Evolutionary conservation across 1,284 basidiomycete species (phyloP), one percentile per base, ranked within the genome.

Genomic region (Tilletia horrida): DNA sequence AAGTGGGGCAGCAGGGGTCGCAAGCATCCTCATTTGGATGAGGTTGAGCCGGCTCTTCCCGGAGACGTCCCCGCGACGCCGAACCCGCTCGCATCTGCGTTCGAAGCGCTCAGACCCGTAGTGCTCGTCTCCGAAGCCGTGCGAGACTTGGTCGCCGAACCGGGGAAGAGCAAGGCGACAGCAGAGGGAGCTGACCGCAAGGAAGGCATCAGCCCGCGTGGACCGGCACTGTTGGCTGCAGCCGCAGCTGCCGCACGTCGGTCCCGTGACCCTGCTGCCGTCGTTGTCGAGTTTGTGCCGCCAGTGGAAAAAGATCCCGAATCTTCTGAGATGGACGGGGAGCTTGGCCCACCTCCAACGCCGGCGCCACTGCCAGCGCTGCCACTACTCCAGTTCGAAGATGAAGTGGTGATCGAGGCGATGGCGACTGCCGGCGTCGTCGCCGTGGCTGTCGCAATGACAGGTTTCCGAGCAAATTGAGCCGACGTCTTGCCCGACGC

Each of bases 251-350:
- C 55, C 55, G 55, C 23, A 9, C 55, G 55, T 59, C 27, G n/a
- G 23, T 52, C n/a, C 23, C 21, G 3, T 7, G 13, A 16, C 6
- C 27, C 43, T 40, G 35, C 35, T 40, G 35, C 35, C 35, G 35
- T 40, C 35, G 35, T 40, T 40, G 59, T 25, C 23, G 59, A 42
- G 23, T 11, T 25, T 18, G 62, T 48, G 18, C 44, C 63, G 14
- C 63, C 63, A 6, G 25, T 65, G 27, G 63, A 43, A 27, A 59
- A 43, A 14, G 63, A 64, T 16, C 31, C 52, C 2, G 63, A 65
- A 21, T 52, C 63, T 65, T 65, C 63, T 23, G 63, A 65, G 57
- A 48, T 43, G 18, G 63, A 65, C 23, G 63, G 63, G 4, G 63
- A 65, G 29, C 25, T 48, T 16, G 35, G 42, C 47, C 25, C 18